Percentiles rank a stretch among this genome's conserved stretches.
phyloP scores from a whole-genome alignment of 345 rosid genomes.

The Lumnitzera racemosa region DNA sequence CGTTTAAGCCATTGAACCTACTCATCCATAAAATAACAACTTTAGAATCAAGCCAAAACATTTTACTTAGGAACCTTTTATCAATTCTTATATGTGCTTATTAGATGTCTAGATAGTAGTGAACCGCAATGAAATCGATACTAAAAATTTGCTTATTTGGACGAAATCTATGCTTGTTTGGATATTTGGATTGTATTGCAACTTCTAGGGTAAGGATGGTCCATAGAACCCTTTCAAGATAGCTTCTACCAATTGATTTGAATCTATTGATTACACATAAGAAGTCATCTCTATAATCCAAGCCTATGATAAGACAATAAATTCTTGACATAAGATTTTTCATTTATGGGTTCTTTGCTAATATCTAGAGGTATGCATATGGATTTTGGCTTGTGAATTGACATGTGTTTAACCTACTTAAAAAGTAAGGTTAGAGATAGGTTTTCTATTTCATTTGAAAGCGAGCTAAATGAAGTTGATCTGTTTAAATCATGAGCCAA shows the following conservation, averaged over 20 bases:
- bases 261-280: constrained; percentile 48
- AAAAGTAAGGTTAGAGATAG: too few species aligned
- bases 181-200: constrained; percentile 38
- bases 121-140: constrained; percentile 55
- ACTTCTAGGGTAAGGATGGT: constrained; percentile 37
- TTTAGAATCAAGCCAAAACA: not conserved
- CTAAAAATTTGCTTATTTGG: constrained; percentile 46
- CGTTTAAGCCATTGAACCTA: constrained; percentile 38
- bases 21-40: not conserved
- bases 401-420: too few species aligned
- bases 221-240: constrained; percentile 73
- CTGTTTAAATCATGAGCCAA: too few species aligned
- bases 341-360: not conserved
- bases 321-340: not conserved
- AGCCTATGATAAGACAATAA: constrained; percentile 15
- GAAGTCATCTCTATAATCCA: constrained; percentile 70
- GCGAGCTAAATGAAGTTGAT: too few species aligned
- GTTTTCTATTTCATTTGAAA: too few species aligned
- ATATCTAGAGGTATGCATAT: too few species aligned
- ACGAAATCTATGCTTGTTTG: constrained; percentile 62
- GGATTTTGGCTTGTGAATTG: too few species aligned
- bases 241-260: constrained; percentile 50
- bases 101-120: constrained; percentile 72
- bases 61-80: not conserved
- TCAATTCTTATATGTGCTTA: constrained; percentile 1